A percentile compares a stretch with the other conserved stretches of the same genome.
phyloP scores from a whole-genome alignment of 2,329 filamentous ascomycete species.

The Malbranchea zuffiana region DNA sequence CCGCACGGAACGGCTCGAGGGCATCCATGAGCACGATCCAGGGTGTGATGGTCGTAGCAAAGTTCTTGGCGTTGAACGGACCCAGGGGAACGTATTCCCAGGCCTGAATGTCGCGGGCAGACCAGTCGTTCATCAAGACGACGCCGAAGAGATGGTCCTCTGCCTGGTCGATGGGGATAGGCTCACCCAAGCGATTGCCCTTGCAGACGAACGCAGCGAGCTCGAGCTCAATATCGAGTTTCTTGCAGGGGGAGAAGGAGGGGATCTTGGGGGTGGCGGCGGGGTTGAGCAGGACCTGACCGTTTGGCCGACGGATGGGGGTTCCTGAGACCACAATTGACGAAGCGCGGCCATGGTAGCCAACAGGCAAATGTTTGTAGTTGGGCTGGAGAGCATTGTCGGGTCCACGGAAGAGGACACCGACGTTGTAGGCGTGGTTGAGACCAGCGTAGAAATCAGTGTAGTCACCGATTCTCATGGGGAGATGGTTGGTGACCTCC shows the following conservation, averaged over 20 bases:
- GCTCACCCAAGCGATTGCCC: conserved; percentile 53
- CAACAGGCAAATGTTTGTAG: conserved; percentile 70
- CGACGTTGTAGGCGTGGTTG: conserved; percentile 66
- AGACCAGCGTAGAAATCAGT: conserved; percentile 76
- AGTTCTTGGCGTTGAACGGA: conserved; percentile 77
- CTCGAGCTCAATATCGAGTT: conserved; percentile 71
- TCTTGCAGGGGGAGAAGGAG: conserved; percentile 51
- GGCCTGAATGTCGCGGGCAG: conserved; percentile 66
- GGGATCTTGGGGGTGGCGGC: conserved; percentile 51
- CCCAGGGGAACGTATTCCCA: conserved; percentile 79
- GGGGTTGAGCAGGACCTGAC: conserved; percentile 60
- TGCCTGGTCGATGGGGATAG: conserved; percentile 53
- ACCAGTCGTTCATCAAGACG: conserved; percentile 82
- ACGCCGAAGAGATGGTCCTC: conserved; percentile 65
- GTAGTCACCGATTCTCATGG: conserved; percentile 71
- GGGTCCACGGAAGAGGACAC: conserved; percentile 60
- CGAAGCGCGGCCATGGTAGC: conserved; percentile 68
- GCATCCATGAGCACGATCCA: conserved; percentile 73
- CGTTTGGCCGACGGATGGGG: conserved; percentile 59
- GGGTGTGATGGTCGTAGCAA: conserved; percentile 63
- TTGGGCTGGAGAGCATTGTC: conserved; percentile 67
- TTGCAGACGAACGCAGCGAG: conserved; percentile 63
- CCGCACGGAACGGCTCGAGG: conserved; percentile 53
- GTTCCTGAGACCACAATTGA: conserved; percentile 66
- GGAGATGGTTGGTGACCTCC: conserved; percentile 55